Base-by-base conservation (phyloP, 129 eudicot genomes). In the Artemisia annua region DNA sequence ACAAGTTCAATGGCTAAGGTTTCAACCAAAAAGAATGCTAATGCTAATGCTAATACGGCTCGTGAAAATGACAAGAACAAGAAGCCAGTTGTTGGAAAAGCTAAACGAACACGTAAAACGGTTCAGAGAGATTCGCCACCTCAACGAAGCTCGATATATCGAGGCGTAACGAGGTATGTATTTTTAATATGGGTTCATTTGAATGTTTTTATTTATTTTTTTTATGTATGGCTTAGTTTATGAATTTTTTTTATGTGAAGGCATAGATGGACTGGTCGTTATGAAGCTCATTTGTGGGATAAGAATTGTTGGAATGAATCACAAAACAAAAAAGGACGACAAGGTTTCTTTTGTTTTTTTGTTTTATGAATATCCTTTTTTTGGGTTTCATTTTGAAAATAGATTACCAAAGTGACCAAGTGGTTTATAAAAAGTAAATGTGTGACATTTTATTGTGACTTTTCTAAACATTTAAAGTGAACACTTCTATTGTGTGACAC, bases 201-300 rank as follows among this genome's bases (percentile, higher is more conserved):
- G 35, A 54, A 54, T 3, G 9, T 16, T 17, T 15, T 16, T 5
- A 16, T 20, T 4, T 20, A n/a, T 13, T 51, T 22, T 60, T 18
- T 30, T 10, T 1, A 56, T n/a, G n/a, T n/a, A 1, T 44, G 65
- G 2, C 30, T 5, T 68, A 30, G 10, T 65, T 69, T 67, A 32
- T 20, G 48, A 55, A 49, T 72, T 70, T 79, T 72, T 70, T 79
- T 28, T 17, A 53, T 54, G 77, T 67, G 49, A 66, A 92, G 97
- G 83, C 97, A 92, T 80, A 79, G 93, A 65, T 92, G 97, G 97
- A 92, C 97, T 1, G 97, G 97, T 8, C 85, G 97, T n/a, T 92
- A 81, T 70, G 97, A 92, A 83, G 97, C 96, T 75, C 97, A 92
- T 85, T 80, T 92, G 59, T 92, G 97, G 97, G 97, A 92, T 74